Evolutionary conservation across 768 basidiomycete species (phyloP), one percentile per base, ranked within the genome.

Genomic region (Tephrocybe rancida): DNA sequence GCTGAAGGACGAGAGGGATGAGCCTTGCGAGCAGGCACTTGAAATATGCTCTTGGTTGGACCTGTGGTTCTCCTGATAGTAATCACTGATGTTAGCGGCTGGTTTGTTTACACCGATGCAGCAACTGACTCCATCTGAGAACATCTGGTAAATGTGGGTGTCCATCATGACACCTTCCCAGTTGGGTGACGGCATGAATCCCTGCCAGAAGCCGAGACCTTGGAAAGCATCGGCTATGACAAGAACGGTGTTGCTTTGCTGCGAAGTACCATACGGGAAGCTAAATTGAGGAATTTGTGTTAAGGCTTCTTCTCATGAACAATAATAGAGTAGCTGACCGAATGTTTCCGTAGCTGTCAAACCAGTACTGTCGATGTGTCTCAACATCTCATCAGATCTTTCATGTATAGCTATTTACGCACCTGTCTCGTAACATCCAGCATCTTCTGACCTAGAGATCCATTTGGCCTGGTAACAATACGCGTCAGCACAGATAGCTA

Each of bases 211-310:
- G 55, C 76, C 81, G 44, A 90, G 74, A 44, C 83, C 73, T 64
- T 90, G 88, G 75, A 92, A 93, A 2, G 90, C 90, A 57, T 92
- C 91, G 60, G 88, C 85, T 34, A 92, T 76, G 60, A 91, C 70
- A 11, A 85, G 80, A 11, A 91, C 67, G 3, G 80, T 81, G 64
- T 90, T 83, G 58, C 87, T 87, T 58, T 85, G 78, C 50, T 63
- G 67, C 6, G 64, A 61, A 37, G 66, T 67, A 21, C 67, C 67
- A 47, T 64, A 72, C 10, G 75, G 74, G 52, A 60, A 73, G 18
- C 72, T 78, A 34, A 5, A 48, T 24, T 46, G 44, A 50, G 60
- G 5, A 39, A 54, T 45, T 29, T 55, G 24, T 19, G 13, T 27
- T 19, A 13, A 37, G 11, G 22, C 22, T 57, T 39, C 18, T 14